Conservation (phyloP, 108 stramenopile genomes). For the Cyclotella kingstonii region DNA sequence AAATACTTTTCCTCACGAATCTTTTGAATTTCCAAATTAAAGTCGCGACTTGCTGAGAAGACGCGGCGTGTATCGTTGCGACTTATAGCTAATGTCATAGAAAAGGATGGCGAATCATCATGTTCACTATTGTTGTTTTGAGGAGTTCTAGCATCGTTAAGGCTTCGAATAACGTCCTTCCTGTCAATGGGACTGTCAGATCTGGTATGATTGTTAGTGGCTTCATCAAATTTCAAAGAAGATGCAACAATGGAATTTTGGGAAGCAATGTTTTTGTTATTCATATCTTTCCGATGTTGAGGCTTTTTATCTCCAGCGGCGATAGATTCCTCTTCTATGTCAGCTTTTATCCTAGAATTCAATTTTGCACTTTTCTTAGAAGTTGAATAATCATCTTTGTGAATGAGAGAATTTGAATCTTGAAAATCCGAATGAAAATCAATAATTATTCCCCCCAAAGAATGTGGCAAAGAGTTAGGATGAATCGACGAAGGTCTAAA, state of each 20-base stretch:
- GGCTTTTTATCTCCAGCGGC: too few species aligned
- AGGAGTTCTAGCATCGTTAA: background rate
- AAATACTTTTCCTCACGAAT: constrained; percentile 2
- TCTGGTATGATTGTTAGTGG: background rate
- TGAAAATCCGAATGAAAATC: constrained; percentile 1
- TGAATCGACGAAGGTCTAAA: too few species aligned
- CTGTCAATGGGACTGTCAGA: background rate
- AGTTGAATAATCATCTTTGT: background rate
- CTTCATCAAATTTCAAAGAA: background rate
- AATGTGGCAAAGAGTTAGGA: too few species aligned
- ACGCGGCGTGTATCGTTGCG: constrained; percentile 60
- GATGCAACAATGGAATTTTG: background rate
- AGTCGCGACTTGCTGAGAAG: constrained; percentile 54
- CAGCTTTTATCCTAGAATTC: too few species aligned
- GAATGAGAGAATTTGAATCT: background rate
- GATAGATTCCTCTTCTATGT: too few species aligned
- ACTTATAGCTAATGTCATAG: constrained; percentile 67
- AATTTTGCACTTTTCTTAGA: background rate
- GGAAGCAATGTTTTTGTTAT: too few species aligned
- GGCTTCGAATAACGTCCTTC: background rate
- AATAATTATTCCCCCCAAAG: constrained; percentile 6
- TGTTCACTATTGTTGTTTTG: background rate
- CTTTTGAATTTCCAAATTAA: constrained; percentile 42
- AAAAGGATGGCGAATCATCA: constrained; percentile 25
- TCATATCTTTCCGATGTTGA: background rate